Evolutionary conservation across 2,329 filamentous ascomycete genomes (phyloP), one percentile per base, ranked within the genome.

Genomic region (Penicillium sp.): DNA sequence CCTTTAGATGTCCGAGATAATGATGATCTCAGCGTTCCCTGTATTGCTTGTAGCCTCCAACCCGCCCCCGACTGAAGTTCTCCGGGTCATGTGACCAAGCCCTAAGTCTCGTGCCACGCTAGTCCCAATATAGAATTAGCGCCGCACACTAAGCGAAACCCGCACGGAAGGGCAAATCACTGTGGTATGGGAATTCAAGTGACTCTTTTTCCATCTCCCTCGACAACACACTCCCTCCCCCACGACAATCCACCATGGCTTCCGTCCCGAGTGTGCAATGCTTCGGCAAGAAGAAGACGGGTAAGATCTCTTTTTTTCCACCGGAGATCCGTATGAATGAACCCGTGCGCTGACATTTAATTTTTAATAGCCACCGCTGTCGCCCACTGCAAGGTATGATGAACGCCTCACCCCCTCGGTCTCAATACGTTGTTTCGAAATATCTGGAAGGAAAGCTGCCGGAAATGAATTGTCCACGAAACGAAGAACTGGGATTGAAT

Each of bases 251-350:
- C 82, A 89, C 76, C 80, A 90, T 91, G 87, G 88, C 89, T 80
- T 82, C 87, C 74, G 82, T 84, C 72, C 88, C 89, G 82, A 89
- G 86, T 80, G 89, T 91, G 75, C 91, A 96, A 87, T 96, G 91
- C 89, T 97, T 97, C 89, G 92, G 92, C 88, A 97, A 97, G 88
- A 92, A 92, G 86, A 91, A 90, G 86, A 91, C 87, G 77, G 79
- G 79, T 81, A 73, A 65, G 75, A 66, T 59, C 51, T 7, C 28
- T 52, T 51, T 53, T 48, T 42, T 50, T 57, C 53, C 50, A 37
- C 49, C 44, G 12, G 45, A 42, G 26, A 46, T 53, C 10, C 11
- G 17, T 14, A 4, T 19, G 37, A 42, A 49, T 28, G 45, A 57
- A 60, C 45, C 30, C 46, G 33, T 50, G 66, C 72, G 58, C 71